Evolutionary conservation across 2,329 filamentous ascomycete genomes (phyloP), one percentile per base, ranked within the genome.

Genomic region (Nigrospora osmanthi): DNA sequence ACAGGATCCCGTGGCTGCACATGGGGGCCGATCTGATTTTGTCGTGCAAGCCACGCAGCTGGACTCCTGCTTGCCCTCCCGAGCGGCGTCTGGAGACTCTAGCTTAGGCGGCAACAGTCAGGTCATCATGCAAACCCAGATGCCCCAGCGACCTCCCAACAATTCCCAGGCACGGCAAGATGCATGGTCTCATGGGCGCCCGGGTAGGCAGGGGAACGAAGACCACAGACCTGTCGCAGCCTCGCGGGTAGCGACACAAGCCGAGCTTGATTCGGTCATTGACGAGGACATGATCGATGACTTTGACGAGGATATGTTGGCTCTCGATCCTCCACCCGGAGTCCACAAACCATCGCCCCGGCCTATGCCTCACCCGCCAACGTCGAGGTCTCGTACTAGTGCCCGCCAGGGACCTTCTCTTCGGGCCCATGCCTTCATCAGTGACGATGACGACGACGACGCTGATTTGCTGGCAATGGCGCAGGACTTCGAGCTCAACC

Each of bases 381-480:
- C 36, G 34, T 15, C 35, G 31, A 43, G 31, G 40, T 43, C 19
- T 44, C 33, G 28, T 43, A 40, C 6, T 40, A 42, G 37, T 51
- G 32, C 23, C 47, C 45, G 15, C 23, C 38, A 33, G 40, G 40
- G 40, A 30, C 28, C 40, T 12, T 7, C 39, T 15, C 35, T 23
- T 34, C 43, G 39, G 15, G 28, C 28, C n/a, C 34, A 42, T 12
- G 43, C 23, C 15, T 44, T 43, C 19, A 45, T 40, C 37, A 48
- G 47, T 38, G 55, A 60, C 51, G 71, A 73, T 43, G 73, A 73
- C 44, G 70, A 69, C 45, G 71, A 76, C 37, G 72, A 73, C 46
- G 65, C 70, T 42, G 72, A 72, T 36, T 73, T 79, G 67, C 60
- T 76, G 30, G 73, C 71, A 28, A 64, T 75, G 45, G 75, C 72